phyloP scores from a whole-genome alignment of 179 eudicot genomes.

The Actinidia chinensis region DNA sequence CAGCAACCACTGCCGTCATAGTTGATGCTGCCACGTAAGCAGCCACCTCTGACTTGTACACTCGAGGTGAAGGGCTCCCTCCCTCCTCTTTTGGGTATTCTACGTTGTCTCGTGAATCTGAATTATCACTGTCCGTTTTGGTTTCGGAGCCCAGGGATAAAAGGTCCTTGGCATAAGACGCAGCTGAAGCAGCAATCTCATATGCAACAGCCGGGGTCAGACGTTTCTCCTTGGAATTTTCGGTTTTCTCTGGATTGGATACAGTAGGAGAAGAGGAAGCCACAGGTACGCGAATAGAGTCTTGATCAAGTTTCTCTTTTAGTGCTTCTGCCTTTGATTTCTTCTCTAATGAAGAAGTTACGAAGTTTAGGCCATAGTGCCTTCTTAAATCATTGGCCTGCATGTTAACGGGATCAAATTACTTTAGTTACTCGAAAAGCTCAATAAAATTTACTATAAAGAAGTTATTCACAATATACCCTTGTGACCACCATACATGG shows the following conservation, averaged over 20 bases:
- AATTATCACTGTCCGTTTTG: slow-evolving; percentile 12
- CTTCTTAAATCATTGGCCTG: slow-evolving; percentile 53
- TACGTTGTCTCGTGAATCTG: slow-evolving; percentile 27
- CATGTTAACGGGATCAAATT: slow-evolving; percentile 20
- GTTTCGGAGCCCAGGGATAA: slow-evolving; percentile 20
- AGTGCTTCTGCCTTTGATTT: slow-evolving; percentile 57
- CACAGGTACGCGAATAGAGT: slow-evolving; percentile 24
- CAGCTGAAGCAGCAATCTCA: slow-evolving; percentile 84
- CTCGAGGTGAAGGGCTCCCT: slow-evolving; percentile 36
- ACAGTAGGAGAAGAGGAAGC: slow-evolving; percentile 16
- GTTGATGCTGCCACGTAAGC: slow-evolving; percentile 73
- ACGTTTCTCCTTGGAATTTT: slow-evolving; percentile 21
- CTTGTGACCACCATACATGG: background rate
- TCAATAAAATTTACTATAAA: background rate
- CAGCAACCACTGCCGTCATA: slow-evolving; percentile 83
- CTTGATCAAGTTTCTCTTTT: slow-evolving; percentile 38
- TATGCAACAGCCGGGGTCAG: slow-evolving; percentile 44
- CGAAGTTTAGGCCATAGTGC: slow-evolving; percentile 44
- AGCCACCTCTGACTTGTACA: slow-evolving; percentile 65
- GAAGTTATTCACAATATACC: background rate
- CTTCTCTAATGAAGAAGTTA: slow-evolving; percentile 83
- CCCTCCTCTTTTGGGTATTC: slow-evolving; percentile 38
- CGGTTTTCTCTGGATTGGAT: slow-evolving; percentile 5
- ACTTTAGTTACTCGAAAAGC: background rate
- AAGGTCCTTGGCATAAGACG: slow-evolving; percentile 51